Evolutionary conservation across 2,329 filamentous ascomycete species (phyloP).

Genomic region (Cytospora chrysosperma): DNA sequence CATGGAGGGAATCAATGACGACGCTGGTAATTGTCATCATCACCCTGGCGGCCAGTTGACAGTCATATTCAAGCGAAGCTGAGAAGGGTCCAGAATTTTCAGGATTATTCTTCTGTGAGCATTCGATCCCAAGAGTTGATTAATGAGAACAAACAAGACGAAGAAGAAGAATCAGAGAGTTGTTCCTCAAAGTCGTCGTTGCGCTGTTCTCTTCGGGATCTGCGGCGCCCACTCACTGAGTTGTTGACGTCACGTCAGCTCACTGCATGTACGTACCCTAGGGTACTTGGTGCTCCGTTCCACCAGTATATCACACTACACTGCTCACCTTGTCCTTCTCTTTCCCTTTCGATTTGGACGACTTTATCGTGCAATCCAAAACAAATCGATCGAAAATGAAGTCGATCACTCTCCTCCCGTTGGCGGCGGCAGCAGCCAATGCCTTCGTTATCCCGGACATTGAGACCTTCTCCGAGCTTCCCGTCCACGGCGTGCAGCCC

Average conservation of each 20-base stretch:
- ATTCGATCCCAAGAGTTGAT: neutral
- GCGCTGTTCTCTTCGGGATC: neutral
- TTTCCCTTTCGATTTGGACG: too few relatives aligned
- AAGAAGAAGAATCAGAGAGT: too few relatives aligned
- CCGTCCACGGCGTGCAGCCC: constrained; percentile 22
- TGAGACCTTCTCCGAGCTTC: constrained; percentile 24
- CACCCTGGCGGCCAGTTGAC: neutral
- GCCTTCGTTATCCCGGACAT: constrained; percentile 29
- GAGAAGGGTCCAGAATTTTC: too few relatives aligned
- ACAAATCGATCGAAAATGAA: constrained; percentile 25
- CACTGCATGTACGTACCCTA: neutral
- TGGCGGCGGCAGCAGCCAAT: constrained; percentile 26
- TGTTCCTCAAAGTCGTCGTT: neutral
- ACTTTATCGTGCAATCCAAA: too few relatives aligned
- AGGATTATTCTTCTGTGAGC: too few relatives aligned
- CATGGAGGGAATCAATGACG: neutral
- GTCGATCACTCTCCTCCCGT: constrained; percentile 22
- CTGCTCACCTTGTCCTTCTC: neutral
- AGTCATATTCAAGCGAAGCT: too few relatives aligned
- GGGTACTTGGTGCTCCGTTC: constrained; percentile 6
- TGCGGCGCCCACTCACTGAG: neutral
- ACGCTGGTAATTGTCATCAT: neutral
- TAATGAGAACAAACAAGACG: too few relatives aligned
- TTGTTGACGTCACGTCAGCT: constrained; percentile 21
- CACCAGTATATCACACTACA: neutral